Conservation (phyloP, 2,329 filamentous ascomycete genomes). For the Sporothrix luriei region DNA sequence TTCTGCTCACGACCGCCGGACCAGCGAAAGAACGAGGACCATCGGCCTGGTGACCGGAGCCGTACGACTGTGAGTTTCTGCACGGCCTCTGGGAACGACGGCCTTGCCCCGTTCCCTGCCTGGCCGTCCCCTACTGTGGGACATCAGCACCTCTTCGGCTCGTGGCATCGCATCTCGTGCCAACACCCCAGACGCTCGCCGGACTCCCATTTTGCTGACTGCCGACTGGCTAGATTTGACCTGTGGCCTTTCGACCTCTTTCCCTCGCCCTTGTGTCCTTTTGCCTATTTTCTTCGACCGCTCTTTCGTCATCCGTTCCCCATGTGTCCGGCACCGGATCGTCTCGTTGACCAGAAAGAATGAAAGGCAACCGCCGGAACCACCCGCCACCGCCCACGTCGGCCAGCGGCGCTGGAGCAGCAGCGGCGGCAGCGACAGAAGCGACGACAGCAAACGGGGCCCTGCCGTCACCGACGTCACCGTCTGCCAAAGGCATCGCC, state of each 20-base stretch:
- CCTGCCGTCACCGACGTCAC: slow-evolving; percentile 50
- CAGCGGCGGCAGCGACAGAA: slow-evolving; percentile 13
- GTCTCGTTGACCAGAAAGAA: slow-evolving; percentile 32
- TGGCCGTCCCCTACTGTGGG: too few species aligned
- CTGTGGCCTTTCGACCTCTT: neutral
- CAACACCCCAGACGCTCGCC: too few species aligned
- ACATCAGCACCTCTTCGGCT: slow-evolving; percentile 3
- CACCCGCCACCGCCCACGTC: slow-evolving; percentile 37
- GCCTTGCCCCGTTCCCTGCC: neutral
- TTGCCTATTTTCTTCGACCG: neutral
- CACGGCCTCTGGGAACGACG: neutral
- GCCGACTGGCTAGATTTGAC: too few species aligned
- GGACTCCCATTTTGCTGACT: neutral
- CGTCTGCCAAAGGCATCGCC: slow-evolving; percentile 56
- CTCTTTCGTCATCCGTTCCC: neutral
- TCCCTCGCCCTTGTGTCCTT: too few species aligned
- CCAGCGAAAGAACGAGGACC: neutral
- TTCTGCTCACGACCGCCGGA: slow-evolving; percentile 1
- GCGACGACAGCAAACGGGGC: slow-evolving; percentile 7
- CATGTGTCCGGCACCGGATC: slow-evolving; percentile 29
- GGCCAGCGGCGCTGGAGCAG: slow-evolving; percentile 4
- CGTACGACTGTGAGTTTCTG: neutral
- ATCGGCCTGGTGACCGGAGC: neutral
- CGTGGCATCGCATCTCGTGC: too few species aligned
- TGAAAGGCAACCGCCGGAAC: slow-evolving; percentile 44